These are phyloP conservation scores for Amaranthus tricolor DNA, from an alignment of 179 eudicot species.

Conservation along the genomic window DNA sequence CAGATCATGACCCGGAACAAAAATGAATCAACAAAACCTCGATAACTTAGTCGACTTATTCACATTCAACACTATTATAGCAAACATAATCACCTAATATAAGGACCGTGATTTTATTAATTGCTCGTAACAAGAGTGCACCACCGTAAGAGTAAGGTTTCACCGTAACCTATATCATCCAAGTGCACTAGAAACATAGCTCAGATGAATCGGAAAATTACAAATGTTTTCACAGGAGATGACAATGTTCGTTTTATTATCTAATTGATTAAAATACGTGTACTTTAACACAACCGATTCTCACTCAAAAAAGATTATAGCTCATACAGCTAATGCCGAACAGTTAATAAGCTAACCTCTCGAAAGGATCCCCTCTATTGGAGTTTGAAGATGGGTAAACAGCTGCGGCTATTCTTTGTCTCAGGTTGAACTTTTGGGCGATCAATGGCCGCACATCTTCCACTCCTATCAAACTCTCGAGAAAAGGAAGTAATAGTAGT, in stretches of 20 bases:
- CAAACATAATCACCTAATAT: not conserved
- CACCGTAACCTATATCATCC: constrained; percentile 15
- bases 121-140: not conserved
- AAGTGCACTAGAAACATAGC: constrained; percentile 13
- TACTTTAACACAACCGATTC: constrained; percentile 11
- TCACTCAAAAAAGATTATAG: constrained; percentile 12
- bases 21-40: too few relatives aligned
- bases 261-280: constrained; percentile 19
- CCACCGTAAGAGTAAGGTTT: not conserved
- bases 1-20: too few relatives aligned
- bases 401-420: constrained; percentile 72
- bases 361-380: constrained; percentile 44
- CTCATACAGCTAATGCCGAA: constrained; percentile 2
- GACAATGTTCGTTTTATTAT: constrained; percentile 9
- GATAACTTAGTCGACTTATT: too few relatives aligned
- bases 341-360: constrained; percentile 34
- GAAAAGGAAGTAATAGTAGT: constrained; percentile 68
- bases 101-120: not conserved
- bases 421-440: constrained; percentile 68
- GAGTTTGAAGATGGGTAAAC: constrained; percentile 53
- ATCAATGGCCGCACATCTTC: constrained; percentile 94
- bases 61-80: not conserved
- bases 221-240: constrained; percentile 24
- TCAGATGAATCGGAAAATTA: constrained; percentile 17
- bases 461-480: constrained; percentile 80